Evolutionary conservation across 2,329 filamentous ascomycete genomes (phyloP).

Genomic region (Colletotrichum echinochloae): DNA sequence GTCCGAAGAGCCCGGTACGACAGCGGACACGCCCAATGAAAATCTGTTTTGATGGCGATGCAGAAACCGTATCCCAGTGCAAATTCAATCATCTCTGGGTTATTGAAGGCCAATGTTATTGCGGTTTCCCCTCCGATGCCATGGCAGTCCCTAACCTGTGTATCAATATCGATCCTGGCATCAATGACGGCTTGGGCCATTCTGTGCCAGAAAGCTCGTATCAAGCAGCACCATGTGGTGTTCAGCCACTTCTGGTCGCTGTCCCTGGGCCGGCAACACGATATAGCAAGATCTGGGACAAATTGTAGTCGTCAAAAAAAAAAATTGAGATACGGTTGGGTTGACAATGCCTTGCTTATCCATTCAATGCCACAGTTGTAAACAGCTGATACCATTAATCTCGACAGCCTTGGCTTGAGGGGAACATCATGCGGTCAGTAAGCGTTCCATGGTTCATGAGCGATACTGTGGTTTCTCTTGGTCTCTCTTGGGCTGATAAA

Average conservation of each 20-base stretch:
- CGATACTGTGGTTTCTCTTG: background rate
- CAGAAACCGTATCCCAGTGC: background rate
- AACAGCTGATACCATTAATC: conserved; percentile 8
- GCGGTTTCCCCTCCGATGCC: conserved; percentile 8
- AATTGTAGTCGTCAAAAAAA: conserved; percentile 13
- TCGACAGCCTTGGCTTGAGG: background rate
- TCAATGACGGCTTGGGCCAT: conserved; percentile 10
- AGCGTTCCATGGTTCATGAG: background rate
- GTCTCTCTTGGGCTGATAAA: background rate
- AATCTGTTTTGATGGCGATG: background rate
- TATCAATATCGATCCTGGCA: background rate
- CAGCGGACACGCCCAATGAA: conserved; percentile 11
- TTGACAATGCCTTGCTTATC: conserved; percentile 18
- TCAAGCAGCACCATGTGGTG: conserved; percentile 20
- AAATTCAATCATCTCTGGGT: conserved; percentile 11
- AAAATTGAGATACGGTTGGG: conserved; percentile 13
- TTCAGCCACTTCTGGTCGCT: conserved; percentile 5
- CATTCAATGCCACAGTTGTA: conserved; percentile 16
- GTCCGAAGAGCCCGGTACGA: conserved; percentile 8
- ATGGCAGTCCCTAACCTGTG: background rate
- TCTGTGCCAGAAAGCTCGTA: conserved; percentile 11
- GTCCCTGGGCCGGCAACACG: conserved; percentile 2
- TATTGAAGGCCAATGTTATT: conserved; percentile 23
- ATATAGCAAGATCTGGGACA: conserved; percentile 1
- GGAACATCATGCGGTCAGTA: background rate